Conservation (phyloP, 1,139 yeast species). For the Kurtzmaniella quercitrusa region DNA sequence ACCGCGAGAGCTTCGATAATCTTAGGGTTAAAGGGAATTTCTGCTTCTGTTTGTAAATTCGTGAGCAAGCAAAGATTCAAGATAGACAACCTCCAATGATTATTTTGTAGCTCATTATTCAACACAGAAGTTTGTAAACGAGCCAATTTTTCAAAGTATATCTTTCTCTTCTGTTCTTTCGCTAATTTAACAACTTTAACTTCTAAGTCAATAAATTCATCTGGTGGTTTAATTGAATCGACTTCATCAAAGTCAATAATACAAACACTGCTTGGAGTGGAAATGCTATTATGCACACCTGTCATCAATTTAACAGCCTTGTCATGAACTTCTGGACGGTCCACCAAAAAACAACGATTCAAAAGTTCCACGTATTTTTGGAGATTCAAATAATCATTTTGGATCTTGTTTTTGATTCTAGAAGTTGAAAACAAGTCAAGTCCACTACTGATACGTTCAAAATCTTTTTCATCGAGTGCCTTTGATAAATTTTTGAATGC, state of each 20-base stretch:
- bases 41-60: conserved; percentile 53
- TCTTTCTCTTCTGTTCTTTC: conserved; percentile 50
- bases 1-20: conserved; percentile 46
- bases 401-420: conserved; percentile 51
- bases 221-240: conserved; percentile 62
- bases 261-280: conserved; percentile 60
- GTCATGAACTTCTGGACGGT: conserved; percentile 50
- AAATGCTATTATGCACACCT: conserved; percentile 41
- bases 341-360: conserved; percentile 55
- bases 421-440: conserved; percentile 52
- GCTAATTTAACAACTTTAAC: conserved; percentile 54
- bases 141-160: conserved; percentile 36
- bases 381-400: conserved; percentile 54
- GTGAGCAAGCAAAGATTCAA: conserved; percentile 53
- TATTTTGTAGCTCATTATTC: conserved; percentile 26
- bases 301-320: conserved; percentile 50
- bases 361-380: conserved; percentile 44
- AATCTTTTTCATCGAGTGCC: conserved; percentile 52
- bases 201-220: conserved; percentile 51
- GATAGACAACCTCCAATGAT: conserved; percentile 70
- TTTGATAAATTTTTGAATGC: conserved; percentile 47
- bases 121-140: conserved; percentile 44
- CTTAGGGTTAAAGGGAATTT: conserved; percentile 40
- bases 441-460: conserved; percentile 64
- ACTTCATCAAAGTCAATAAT: conserved; percentile 43